phyloP scores from a whole-genome alignment of 2,329 filamentous ascomycete species.

The Claviceps arundinis region DNA sequence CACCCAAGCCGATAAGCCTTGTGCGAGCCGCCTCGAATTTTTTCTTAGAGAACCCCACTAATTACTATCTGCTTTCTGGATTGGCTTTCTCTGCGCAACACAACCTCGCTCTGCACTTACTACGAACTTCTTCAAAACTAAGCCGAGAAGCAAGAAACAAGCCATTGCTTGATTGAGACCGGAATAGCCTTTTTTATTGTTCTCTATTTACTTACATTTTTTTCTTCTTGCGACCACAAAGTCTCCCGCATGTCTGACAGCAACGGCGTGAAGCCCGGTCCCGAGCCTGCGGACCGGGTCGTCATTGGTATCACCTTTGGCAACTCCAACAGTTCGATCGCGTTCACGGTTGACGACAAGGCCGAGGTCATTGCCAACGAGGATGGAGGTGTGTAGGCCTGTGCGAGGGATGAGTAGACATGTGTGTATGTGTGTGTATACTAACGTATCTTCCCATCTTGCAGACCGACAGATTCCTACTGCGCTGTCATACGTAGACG shows the following conservation, averaged over 20 bases:
- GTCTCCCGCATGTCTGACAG: conserved; percentile 31
- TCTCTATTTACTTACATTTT: not conserved
- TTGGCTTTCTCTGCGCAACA: not conserved
- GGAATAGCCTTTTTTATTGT: not conserved
- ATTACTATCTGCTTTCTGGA: conserved; percentile 1
- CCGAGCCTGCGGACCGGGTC: conserved; percentile 44
- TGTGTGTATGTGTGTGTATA: not conserved
- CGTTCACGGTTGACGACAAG: conserved; percentile 84
- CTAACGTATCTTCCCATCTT: conserved; percentile 1
- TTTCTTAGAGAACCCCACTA: conserved; percentile 10
- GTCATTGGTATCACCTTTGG: conserved; percentile 96
- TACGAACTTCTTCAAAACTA: not conserved
- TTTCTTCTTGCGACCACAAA: not conserved
- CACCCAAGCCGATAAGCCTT: not conserved
- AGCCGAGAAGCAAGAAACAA: not conserved
- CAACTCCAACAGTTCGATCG: conserved; percentile 97
- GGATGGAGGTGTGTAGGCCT: conserved; percentile 63
- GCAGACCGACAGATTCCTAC: conserved; percentile 93
- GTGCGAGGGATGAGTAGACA: not conserved
- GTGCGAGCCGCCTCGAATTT: conserved; percentile 8
- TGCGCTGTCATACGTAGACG: conserved; percentile 84
- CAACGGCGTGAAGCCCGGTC: conserved; percentile 27
- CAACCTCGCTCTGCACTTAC: not conserved
- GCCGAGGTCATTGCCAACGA: conserved; percentile 98
- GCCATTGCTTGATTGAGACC: not conserved